Evolutionary conservation across 2,329 filamentous ascomycete species (phyloP), one percentile per base, ranked within the genome.

Genomic region (Pseudogymnoascus sp.): DNA sequence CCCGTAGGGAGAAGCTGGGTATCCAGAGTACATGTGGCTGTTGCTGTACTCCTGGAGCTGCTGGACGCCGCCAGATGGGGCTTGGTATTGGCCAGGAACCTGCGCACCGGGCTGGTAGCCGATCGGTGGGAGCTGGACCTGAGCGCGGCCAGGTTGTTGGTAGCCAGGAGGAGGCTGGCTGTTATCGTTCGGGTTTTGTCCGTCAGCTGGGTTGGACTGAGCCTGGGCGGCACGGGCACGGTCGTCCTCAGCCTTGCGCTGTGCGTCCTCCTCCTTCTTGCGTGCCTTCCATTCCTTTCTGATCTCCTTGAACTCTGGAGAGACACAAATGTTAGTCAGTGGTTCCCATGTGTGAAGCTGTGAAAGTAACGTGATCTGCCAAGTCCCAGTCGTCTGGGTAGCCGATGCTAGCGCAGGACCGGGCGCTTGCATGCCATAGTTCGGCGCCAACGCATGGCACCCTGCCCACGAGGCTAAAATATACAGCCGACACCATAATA

Each of bases 211-310:
- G 33, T 72, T 75, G 20, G 71, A 73, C 50, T 81, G 78, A 67
- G 76, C 79, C 62, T 80, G 74, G 43, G 79, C 79, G 33, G 86
- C 86, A 61, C 92, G 89, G 64, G 86, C 82, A 66, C 87, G 82
- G 71, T 97, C 92, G 66, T 97, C 93, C 8, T 92, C 90, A 11
- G 88, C 89, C 79, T 97, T 97, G 71, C 92, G 89, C 68, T 85
- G 82, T 59, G 87, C 87, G 67, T 97, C 93, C 69, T 97, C 93
- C 74, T 97, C 94, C 90, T 99, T 99, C 84, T 97, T 97, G 71
- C 94, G 91, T 38, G 90, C 90, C 79, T 97, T 99, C 94, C 94
- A 99, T 72, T 97, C 93, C 73, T 97, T 97, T 65, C 94, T 89
- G 63, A 97, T 97, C 72, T 99, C 94, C 74, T 99, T 99, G 78